A percentile compares a stretch with the other conserved stretches of the same genome.
phyloP scores from a whole-genome alignment of 164 flowering plant species.

The Taxillus chinensis region DNA sequence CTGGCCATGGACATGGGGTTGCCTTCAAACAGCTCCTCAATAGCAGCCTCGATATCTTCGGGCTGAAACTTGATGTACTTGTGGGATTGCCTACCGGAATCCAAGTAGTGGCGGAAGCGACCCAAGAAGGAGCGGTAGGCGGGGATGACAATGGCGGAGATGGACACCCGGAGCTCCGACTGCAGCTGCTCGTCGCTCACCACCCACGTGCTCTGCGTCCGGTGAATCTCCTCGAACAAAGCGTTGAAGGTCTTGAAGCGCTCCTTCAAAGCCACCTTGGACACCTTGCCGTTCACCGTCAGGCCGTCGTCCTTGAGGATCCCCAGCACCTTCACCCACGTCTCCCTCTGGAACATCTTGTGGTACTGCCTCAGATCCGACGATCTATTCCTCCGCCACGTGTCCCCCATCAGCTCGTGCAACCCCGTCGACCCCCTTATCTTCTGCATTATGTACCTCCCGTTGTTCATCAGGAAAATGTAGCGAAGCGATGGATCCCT shows the following conservation, averaged over 20 bases:
- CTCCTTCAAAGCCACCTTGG: constrained; percentile 60
- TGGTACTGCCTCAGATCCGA: constrained; percentile 62
- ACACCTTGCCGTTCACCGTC: constrained; percentile 39
- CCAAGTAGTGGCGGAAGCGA: constrained; percentile 58
- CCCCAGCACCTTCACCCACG: constrained; percentile 58
- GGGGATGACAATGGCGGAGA: constrained; percentile 68
- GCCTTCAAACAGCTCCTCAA: constrained; percentile 80
- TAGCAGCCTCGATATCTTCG: constrained; percentile 67
- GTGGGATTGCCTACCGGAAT: constrained; percentile 49
- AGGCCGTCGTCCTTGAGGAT: constrained; percentile 59
- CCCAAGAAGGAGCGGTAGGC: constrained; percentile 84
- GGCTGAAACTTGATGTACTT: constrained; percentile 81
- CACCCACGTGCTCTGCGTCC: constrained; percentile 74
- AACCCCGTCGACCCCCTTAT: constrained; percentile 59
- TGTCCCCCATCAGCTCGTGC: constrained; percentile 45
- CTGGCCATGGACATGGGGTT: constrained; percentile 43
- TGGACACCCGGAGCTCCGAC: constrained; percentile 74
- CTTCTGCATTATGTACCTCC: constrained; percentile 73
- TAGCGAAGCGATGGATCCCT: constrained; percentile 42
- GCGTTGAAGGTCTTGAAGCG: constrained; percentile 68
- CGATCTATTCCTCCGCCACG: constrained; percentile 52
- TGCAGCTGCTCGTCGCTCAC: constrained; percentile 85
- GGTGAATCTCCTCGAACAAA: constrained; percentile 72
- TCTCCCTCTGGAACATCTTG: constrained; percentile 70
- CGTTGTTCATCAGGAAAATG: constrained; percentile 91